Percentiles rank a stretch among this genome's conserved stretches.
Evolutionary conservation across 768 basidiomycete species (phyloP).

Genomic region (Calocybe cyanea): DNA sequence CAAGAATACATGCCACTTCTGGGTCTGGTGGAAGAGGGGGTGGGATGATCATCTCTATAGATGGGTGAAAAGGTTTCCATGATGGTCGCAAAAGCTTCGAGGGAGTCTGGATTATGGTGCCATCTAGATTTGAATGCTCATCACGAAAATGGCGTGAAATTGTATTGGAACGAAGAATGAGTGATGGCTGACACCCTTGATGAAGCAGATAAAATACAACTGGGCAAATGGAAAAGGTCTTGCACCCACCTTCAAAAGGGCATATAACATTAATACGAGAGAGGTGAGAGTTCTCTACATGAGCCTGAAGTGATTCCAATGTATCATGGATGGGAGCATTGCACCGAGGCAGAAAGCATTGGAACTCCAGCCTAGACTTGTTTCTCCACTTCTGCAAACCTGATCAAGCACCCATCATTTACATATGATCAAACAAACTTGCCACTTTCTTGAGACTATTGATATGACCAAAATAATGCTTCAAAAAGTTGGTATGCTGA

Average conservation of each 20-base stretch:
- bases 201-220: neutral
- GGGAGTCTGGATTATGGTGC: constrained; percentile 6
- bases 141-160: constrained; percentile 15
- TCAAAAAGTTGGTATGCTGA: neutral
- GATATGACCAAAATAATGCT: neutral
- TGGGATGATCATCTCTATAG: neutral
- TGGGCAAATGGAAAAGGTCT: neutral
- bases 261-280: constrained; percentile 14
- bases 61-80: constrained; percentile 18
- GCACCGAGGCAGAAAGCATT: constrained; percentile 15
- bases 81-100: constrained; percentile 13
- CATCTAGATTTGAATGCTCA: constrained; percentile 14
- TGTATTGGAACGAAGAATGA: constrained; percentile 1
- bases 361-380: neutral
- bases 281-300: constrained; percentile 19
- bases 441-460: constrained; percentile 13
- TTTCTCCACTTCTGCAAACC: constrained; percentile 1
- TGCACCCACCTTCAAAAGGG: constrained; percentile 16
- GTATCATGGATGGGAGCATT: constrained; percentile 10
- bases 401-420: neutral
- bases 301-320: constrained; percentile 11
- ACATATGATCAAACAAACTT: neutral
- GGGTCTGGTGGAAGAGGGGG: constrained; percentile 12
- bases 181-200: constrained; percentile 13
- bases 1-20: constrained; percentile 12